Percentiles rank a stretch among this genome's conserved stretches.
These are phyloP conservation scores for Taphrina deformans DNA, from an alignment of 1,139 yeast genomes.

Conservation along the genomic window DNA sequence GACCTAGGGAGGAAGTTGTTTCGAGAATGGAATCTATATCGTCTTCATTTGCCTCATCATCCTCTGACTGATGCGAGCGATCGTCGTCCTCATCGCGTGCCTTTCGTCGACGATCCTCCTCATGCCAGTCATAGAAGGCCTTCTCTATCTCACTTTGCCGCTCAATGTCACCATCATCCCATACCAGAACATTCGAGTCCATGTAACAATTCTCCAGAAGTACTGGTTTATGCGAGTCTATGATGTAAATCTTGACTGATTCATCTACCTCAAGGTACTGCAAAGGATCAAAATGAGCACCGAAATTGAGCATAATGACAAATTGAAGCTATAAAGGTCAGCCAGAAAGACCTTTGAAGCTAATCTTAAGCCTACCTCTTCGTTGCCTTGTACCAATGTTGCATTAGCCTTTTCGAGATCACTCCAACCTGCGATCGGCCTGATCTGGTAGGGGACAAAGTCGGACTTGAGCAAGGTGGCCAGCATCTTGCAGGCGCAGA, in stretches of 20 bases:
- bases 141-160: constrained; percentile 50
- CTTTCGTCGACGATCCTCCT: constrained; percentile 8
- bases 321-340: constrained; percentile 53
- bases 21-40: constrained; percentile 34
- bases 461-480: constrained; percentile 69
- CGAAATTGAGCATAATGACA: constrained; percentile 84
- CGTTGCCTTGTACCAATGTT: constrained; percentile 63
- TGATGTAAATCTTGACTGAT: constrained; percentile 63
- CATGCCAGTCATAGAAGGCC: constrained; percentile 31
- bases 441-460: constrained; percentile 79
- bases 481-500: constrained; percentile 82
- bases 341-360: not conserved
- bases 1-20: not conserved
- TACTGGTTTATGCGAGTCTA: constrained; percentile 97
- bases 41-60: constrained; percentile 46
- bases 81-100: constrained; percentile 39
- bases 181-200: constrained; percentile 72
- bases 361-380: constrained; percentile 24
- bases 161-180: constrained; percentile 81
- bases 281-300: constrained; percentile 89
- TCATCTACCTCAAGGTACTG: constrained; percentile 57
- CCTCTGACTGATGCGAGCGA: too few species aligned
- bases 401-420: constrained; percentile 67
- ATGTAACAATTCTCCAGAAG: constrained; percentile 89
- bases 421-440: constrained; percentile 91